These are phyloP conservation scores for Botryotinia convoluta DNA, from an alignment of 2,329 filamentous ascomycete species.

Conservation along the genomic window DNA sequence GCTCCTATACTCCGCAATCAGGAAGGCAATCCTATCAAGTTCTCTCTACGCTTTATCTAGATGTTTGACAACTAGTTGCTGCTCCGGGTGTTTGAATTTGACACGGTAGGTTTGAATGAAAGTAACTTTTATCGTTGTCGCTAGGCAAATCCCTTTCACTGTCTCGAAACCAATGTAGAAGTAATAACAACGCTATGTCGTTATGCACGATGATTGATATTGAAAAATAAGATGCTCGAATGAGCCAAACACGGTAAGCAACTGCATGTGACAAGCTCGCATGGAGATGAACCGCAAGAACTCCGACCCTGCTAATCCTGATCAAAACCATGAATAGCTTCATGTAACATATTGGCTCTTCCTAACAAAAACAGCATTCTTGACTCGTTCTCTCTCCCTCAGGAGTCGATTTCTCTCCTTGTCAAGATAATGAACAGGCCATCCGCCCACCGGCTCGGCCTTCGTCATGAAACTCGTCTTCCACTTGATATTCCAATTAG, in stretches of 20 bases:
- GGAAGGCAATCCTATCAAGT: not conserved
- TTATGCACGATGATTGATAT: not conserved
- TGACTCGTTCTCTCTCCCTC: constrained; percentile 13
- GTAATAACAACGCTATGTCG: not conserved
- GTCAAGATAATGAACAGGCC: constrained; percentile 18
- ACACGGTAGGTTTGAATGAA: not conserved
- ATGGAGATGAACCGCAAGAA: too few relatives aligned
- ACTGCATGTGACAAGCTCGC: not conserved
- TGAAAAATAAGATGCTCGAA: not conserved
- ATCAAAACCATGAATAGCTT: not conserved
- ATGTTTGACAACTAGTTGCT: not conserved
- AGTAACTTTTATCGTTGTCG: not conserved
- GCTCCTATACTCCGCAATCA: not conserved
- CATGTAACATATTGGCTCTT: constrained; percentile 8
- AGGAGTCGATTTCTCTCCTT: constrained; percentile 14
- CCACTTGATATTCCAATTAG: constrained; percentile 29
- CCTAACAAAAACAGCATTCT: constrained; percentile 7
- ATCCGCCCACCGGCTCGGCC: constrained; percentile 18
- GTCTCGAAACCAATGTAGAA: not conserved
- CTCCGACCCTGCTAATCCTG: not conserved
- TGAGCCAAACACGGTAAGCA: not conserved
- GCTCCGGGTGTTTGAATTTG: not conserved
- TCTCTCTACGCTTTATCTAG: not conserved
- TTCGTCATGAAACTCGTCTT: constrained; percentile 23
- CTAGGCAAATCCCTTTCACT: not conserved